Evolutionary conservation across 768 basidiomycete species (phyloP).

Genomic region (Auriscalpium orientale): DNA sequence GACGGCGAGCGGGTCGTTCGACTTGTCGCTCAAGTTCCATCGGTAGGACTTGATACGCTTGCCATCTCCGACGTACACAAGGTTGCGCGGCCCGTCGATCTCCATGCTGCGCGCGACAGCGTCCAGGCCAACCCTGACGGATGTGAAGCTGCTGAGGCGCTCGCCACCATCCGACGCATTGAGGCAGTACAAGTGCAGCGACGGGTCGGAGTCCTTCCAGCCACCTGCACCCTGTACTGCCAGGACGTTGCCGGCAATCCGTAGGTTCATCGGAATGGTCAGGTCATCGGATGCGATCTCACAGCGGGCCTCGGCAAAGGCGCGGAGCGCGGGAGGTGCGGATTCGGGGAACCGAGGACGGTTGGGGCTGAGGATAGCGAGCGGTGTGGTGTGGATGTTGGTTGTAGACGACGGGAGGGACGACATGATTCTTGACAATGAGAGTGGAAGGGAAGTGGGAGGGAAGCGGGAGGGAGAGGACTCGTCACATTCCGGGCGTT

Average conservation of each 20-base stretch:
- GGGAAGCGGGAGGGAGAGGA: too few species aligned
- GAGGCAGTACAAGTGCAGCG: neutral
- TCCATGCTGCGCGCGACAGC: constrained; percentile 1
- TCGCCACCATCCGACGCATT: neutral
- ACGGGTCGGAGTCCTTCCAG: neutral
- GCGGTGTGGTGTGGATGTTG: neutral
- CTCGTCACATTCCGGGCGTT: too few species aligned
- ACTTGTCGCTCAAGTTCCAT: constrained; percentile 16
- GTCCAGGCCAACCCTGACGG: neutral
- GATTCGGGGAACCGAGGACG: neutral
- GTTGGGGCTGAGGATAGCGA: neutral
- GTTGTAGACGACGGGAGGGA: neutral
- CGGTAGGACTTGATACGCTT: constrained; percentile 31
- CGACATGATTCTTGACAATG: neutral
- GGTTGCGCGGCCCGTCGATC: constrained; percentile 27
- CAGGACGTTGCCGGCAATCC: neutral
- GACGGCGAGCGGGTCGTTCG: constrained; percentile 11
- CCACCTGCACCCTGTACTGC: neutral
- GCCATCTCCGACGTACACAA: constrained; percentile 30
- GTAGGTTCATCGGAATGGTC: neutral
- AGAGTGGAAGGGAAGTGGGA: too few species aligned
- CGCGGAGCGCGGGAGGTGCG: neutral
- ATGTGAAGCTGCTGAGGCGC: too few species aligned
- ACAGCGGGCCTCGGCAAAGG: neutral
- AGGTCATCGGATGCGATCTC: neutral